phyloP scores from a whole-genome alignment of 129 eudicot species.

The Pulicaria dysenterica region DNA sequence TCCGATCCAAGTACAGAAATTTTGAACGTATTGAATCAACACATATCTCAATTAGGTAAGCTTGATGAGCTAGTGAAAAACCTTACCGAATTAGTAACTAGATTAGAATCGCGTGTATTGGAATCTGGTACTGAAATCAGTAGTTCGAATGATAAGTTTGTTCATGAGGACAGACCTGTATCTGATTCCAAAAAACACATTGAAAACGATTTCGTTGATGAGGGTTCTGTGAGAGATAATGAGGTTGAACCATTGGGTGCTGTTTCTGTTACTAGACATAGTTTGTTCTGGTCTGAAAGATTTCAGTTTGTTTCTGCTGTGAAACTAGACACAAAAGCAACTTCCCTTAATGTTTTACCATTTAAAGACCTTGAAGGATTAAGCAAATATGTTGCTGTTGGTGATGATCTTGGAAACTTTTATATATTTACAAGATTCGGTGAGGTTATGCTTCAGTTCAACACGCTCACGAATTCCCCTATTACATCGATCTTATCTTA shows the following conservation, averaged over 20 bases:
- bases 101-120: constrained; percentile 57
- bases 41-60: constrained; percentile 63
- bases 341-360: constrained; percentile 71
- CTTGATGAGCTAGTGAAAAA: constrained; percentile 71
- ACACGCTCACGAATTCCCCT: constrained; percentile 49
- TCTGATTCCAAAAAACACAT: background rate
- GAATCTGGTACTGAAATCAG: constrained; percentile 19
- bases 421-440: constrained; percentile 63
- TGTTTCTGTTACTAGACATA: constrained; percentile 73
- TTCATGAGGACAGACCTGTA: background rate
- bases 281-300: constrained; percentile 84
- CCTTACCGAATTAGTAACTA: constrained; percentile 60
- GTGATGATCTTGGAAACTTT: constrained; percentile 71
- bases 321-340: constrained; percentile 62
- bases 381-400: constrained; percentile 80
- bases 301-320: constrained; percentile 91
- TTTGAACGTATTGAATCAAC: constrained; percentile 42
- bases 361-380: constrained; percentile 69
- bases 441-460: constrained; percentile 65
- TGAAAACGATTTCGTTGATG: constrained; percentile 28
- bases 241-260: constrained; percentile 44
- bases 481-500: constrained; percentile 60
- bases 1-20: constrained; percentile 33
- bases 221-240: constrained; percentile 25
- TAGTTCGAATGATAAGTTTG: constrained; percentile 11